Base-by-base conservation (phyloP, 805 yeast genomes). In the Pichia phayaonensis region DNA sequence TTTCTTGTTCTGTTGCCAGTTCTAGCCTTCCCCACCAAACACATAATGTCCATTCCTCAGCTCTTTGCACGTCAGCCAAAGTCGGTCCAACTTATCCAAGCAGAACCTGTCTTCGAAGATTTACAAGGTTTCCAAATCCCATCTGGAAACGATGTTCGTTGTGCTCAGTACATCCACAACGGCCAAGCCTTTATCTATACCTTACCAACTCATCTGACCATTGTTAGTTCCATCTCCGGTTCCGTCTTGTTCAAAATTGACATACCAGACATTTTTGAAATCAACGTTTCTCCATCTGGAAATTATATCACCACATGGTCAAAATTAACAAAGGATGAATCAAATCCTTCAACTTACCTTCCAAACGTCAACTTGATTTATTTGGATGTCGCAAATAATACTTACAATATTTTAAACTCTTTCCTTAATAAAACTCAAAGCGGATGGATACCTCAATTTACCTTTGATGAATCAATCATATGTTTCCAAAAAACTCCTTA, bases 361-460 rank as follows among this genome's bases (percentile, higher is more conserved):
- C 81, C 88, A 55, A 94, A 94, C 68, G 88, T 92, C 56, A 80
- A 81, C 62, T 76, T 94, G 51, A 89, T 85, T 79, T 76, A 80
- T 56, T 69, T 85, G 46, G 58, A 64, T 27, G n/a, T 57, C 3
- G 44, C 39, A n/a, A 39, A 54, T 18, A 55, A 48, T n/a, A 29
- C 54, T 5, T 57, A 50, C 26, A 53, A 50, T 18, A 53, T 60
- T 15, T 46, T 62, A 8, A 69, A 79, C 47, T 70, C 81, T 56
- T 90, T 85, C 75, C 73, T 84, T 47, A 85, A 87, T 57, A 87
- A 85, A 68, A 81, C 81, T 47, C 97, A 92, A 71, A 79, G 81
- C 55, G 92, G 92, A 24, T 92, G 98, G 97, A 78, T 80, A 64
- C 86, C 95, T n/a, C 96, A 89, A 69, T 90, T 84, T 66, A 86